phyloP scores from a whole-genome alignment of 176 grass and related monocot genomes.

The Saccharum spontaneum region DNA sequence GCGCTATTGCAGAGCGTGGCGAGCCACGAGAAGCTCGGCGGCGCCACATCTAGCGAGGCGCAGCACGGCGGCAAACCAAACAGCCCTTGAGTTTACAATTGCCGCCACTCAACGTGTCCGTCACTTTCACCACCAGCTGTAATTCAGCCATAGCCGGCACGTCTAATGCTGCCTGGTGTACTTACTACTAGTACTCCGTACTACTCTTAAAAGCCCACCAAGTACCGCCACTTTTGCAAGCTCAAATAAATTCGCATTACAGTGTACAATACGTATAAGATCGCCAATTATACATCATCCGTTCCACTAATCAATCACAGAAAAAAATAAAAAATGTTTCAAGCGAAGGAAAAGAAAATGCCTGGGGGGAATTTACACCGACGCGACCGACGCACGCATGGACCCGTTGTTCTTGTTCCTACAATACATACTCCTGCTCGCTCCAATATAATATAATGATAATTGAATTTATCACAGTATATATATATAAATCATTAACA shows the following conservation, averaged over 20 bases:
- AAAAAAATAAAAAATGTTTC: background rate
- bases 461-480: background rate
- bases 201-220: background rate
- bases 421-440: background rate
- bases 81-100: background rate
- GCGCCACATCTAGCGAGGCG: too few species aligned
- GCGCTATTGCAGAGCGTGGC: too few species aligned
- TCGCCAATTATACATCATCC: constrained; percentile 29
- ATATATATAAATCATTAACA: background rate
- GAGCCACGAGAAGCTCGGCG: too few species aligned
- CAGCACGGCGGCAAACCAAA: too few species aligned
- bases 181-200: too few species aligned
- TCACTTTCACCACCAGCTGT: background rate
- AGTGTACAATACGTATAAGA: constrained; percentile 13
- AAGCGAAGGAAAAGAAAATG: background rate
- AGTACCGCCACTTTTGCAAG: background rate
- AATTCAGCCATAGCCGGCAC: too few species aligned
- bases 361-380: constrained; percentile 48
- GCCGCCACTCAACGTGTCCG: background rate
- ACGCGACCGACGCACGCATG: constrained; percentile 14
- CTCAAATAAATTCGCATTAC: background rate
- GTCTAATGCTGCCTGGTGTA: too few species aligned
- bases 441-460: constrained; percentile 3
- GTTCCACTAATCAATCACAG: background rate
- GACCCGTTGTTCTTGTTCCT: background rate